These are phyloP conservation scores for Hypoxylon sp. DNA, from an alignment of 2,329 filamentous ascomycete species.

Conservation along the genomic window DNA sequence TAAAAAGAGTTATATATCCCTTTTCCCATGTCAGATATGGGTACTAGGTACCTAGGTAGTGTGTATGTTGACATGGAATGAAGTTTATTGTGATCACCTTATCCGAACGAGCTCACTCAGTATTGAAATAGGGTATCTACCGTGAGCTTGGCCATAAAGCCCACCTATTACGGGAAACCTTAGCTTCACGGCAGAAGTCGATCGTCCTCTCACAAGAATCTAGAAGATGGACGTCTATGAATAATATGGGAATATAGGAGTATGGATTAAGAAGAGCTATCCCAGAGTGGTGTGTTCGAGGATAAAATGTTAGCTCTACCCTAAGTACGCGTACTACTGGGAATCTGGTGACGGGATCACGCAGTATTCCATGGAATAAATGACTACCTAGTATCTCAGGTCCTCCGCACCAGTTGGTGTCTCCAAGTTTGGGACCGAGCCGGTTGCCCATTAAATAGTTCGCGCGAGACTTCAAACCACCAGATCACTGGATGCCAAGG, in stretches of 20 bases:
- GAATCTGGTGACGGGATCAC: background rate
- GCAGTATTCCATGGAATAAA: background rate
- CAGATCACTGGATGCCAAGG: conserved; percentile 19
- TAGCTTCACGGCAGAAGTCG: background rate
- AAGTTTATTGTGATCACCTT: background rate
- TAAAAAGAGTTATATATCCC: background rate
- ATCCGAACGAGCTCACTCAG: background rate
- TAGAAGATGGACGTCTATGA: conserved; percentile 3
- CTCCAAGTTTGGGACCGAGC: conserved; percentile 25
- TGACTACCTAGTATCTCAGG: conserved; percentile 11
- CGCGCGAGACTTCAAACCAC: conserved; percentile 11
- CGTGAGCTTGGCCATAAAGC: background rate
- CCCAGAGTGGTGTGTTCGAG: background rate
- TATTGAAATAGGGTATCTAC: background rate
- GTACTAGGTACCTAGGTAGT: background rate
- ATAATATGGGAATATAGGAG: background rate
- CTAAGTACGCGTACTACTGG: background rate
- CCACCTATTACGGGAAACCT: background rate
- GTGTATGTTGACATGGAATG: background rate
- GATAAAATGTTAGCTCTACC: background rate
- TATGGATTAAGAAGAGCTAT: background rate
- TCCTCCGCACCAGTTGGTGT: conserved; percentile 2
- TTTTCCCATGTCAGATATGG: background rate
- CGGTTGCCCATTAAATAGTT: conserved; percentile 26
- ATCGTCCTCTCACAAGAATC: conserved; percentile 1